Base-by-base conservation (phyloP, 2,329 filamentous ascomycete genomes). In the Aureobasidium musti region DNA sequence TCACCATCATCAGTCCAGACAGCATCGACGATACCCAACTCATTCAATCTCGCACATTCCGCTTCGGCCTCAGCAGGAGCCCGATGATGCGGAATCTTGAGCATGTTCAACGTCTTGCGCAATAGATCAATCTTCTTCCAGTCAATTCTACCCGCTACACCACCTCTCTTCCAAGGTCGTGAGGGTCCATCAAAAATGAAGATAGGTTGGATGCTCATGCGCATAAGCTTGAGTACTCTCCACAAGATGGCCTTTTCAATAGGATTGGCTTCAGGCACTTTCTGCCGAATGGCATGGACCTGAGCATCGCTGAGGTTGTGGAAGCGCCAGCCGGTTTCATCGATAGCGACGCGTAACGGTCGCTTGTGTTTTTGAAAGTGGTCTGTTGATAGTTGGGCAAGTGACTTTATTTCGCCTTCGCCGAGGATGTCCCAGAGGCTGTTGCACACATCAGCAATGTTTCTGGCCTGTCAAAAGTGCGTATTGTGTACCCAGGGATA, bases 111-210 rank as follows among this genome's bases (percentile, higher is more conserved):
- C 56, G 74, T 68, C 57, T 79, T 72, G 35, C 79, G 73, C 5
- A 82, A 67, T 7, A 77, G 65, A 43, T 70, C 69, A 17, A 74
- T 72, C 61, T 72, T 67, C 14, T 79, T 68, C 52, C 73, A 74
- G 26, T 79, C 73, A 21, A 80, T 69, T n/a, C 69, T 73, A 1
- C 72, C 69, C 14, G 73, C 74, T 0, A 72, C 71, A 39, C 70
- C 69, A 11, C 73, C 72, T 17, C 75, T 70, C 69, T 81, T 78
- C 72, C 74, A 71, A 0, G 77, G 76, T 66, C 75, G 80, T 19
- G 80, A 78, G 11, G 81, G 76, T 0, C 84, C 83, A 66, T 86
- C 84, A 68, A 84, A 85, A 3, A 87, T 80, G 66, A 86, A 85
- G 7, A 86, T 69, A 1, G 83, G 76, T 47, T 83, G 79, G 6